phyloP scores from a whole-genome alignment of 148 eudicot species.

The Gaultheria prostrata region DNA sequence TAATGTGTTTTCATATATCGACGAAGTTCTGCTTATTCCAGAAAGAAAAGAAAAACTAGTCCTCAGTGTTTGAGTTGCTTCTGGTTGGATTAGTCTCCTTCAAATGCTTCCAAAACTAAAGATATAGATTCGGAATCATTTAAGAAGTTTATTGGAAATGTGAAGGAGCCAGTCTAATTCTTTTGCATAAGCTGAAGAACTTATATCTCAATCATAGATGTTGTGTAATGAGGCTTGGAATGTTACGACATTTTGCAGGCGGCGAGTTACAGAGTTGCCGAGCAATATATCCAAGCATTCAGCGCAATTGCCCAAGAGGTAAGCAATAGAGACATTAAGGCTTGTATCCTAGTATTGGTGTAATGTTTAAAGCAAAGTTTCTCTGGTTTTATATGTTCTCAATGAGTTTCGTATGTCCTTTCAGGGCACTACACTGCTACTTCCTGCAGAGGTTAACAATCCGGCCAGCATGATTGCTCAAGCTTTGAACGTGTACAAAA shows the following conservation, averaged over 20 bases:
- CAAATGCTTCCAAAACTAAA: not conserved
- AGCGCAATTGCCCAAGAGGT: slow-evolving; percentile 71
- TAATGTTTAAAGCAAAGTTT: not conserved
- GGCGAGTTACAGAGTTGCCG: slow-evolving; percentile 76
- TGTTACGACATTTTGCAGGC: slow-evolving; percentile 49
- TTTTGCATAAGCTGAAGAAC: not conserved
- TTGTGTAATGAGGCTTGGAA: not conserved
- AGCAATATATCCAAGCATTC: slow-evolving; percentile 79
- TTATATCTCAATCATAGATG: not conserved
- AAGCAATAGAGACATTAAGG: slow-evolving; percentile 5
- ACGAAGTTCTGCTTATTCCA: too few relatives aligned
- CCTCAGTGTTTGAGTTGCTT: not conserved
- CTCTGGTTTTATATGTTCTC: not conserved
- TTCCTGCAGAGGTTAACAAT: slow-evolving; percentile 50
- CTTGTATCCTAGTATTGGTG: not conserved
- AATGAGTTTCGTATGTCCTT: not conserved
- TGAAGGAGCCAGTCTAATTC: not conserved
- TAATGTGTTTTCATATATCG: too few relatives aligned
- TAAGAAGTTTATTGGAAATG: not conserved
- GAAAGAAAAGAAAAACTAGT: too few relatives aligned
- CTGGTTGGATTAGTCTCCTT: not conserved
- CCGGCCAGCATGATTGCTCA: slow-evolving; percentile 60
- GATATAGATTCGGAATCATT: not conserved
- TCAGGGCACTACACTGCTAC: slow-evolving; percentile 69
- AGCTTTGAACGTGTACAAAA: slow-evolving; percentile 61